Evolutionary conservation across 176 grass and related monocot species (phyloP).

Genomic region (Tillandsia leiboldiana): DNA sequence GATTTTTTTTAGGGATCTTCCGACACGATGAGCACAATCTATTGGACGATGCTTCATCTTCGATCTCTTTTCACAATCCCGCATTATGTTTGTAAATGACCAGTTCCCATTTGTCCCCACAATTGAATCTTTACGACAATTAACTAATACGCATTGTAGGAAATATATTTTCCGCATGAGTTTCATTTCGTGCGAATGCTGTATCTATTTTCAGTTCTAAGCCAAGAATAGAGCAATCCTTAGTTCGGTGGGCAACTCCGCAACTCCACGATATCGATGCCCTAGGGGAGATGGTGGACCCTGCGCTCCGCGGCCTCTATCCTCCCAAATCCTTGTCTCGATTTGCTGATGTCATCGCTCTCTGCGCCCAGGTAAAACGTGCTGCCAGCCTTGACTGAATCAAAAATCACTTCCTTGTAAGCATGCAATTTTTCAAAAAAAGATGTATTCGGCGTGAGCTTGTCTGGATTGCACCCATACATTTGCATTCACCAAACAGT

Average conservation of each 20-base stretch:
- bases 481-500: not conserved
- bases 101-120: not conserved
- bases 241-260: constrained; percentile 58
- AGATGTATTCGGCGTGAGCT: not conserved
- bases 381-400: not conserved
- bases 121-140: not conserved
- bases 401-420: not conserved
- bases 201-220: constrained; percentile 38
- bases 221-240: constrained; percentile 43
- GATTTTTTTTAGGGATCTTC: no score
- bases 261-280: constrained; percentile 61
- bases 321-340: constrained; percentile 65
- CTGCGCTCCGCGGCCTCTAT: constrained; percentile 68
- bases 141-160: not conserved
- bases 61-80: no score
- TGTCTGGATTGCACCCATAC: not conserved
- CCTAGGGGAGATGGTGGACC: constrained; percentile 54
- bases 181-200: not conserved
- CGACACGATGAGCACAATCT: no score
- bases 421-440: not conserved
- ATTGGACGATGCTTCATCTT: no score
- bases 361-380: constrained; percentile 58
- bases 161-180: not conserved
- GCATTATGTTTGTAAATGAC: not conserved
- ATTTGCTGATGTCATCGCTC: constrained; percentile 57